Conservation (phyloP, 495 filamentous ascomycete genomes). For the Lineolata rhizophorae region DNA sequence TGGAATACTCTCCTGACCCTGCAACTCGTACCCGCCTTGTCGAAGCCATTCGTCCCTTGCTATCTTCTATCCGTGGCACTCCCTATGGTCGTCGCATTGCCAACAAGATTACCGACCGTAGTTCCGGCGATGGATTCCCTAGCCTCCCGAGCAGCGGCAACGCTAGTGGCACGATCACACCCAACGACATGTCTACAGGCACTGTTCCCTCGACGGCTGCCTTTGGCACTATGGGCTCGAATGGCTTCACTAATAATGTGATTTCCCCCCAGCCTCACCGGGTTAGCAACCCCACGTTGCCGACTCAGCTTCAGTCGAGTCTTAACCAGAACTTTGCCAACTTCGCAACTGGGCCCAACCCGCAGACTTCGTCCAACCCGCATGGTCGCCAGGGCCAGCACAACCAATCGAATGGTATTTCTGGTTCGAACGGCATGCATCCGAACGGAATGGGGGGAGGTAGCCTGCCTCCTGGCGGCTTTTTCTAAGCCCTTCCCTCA, state of each 20-base stretch:
- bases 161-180: neutral
- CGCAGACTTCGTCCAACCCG: no score
- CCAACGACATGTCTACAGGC: neutral
- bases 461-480: no score
- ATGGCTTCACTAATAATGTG: neutral
- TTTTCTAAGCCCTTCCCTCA: no score
- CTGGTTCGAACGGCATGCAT: no score
- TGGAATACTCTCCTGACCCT: constrained; percentile 6
- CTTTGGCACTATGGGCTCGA: no score
- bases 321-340: neutral
- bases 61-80: neutral
- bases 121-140: no score
- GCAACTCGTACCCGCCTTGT: constrained; percentile 33
- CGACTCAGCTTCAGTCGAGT: neutral
- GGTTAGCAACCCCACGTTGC: neutral
- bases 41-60: neutral
- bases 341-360: no score
- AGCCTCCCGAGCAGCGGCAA: no score
- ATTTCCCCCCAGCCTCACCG: neutral
- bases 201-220: no score
- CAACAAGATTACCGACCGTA: constrained; percentile 1
- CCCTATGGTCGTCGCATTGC: constrained; percentile 1
- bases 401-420: no score
- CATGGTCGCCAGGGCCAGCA: no score
- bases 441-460: no score